Percentiles rank a stretch among this genome's conserved stretches.
These are phyloP conservation scores for Rhexocercosporidium sp. DNA, from an alignment of 2,329 filamentous ascomycete species.

Conservation along the genomic window DNA sequence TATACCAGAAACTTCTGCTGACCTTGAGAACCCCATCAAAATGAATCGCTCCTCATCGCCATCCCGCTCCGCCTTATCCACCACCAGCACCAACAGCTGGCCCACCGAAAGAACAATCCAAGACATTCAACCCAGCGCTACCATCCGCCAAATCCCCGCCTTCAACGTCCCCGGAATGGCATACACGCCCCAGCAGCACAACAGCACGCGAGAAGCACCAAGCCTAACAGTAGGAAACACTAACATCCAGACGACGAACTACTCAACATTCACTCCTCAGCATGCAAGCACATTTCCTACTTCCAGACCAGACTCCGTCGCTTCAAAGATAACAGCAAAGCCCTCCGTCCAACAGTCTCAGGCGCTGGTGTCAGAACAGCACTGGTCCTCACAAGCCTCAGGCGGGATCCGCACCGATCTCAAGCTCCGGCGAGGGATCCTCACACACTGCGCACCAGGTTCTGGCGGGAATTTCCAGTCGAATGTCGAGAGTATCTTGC, in stretches of 20 bases:
- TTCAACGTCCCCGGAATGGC: not conserved
- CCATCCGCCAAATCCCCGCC: not conserved
- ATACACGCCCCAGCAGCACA: not conserved
- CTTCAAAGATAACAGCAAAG: not conserved
- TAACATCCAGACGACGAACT: not conserved
- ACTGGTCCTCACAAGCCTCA: not conserved
- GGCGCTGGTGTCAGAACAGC: not conserved
- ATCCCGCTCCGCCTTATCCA: not conserved
- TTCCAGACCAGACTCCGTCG: not conserved
- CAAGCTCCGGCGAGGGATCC: not conserved
- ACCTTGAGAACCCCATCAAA: not conserved
- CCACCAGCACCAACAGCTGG: constrained; percentile 1
- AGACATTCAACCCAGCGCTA: not conserved
- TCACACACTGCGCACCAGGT: not conserved
- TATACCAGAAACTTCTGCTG: not conserved
- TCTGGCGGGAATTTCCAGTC: not conserved
- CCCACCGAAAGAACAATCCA: not conserved
- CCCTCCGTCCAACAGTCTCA: not conserved
- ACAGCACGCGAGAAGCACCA: not conserved
- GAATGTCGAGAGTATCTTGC: constrained; percentile 23
- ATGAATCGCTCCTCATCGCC: constrained; percentile 11
- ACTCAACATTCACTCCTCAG: not conserved
- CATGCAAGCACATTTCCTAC: not conserved
- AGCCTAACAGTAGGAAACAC: not conserved
- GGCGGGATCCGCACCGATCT: constrained; percentile 3